phyloP scores from a whole-genome alignment of 2,329 filamentous ascomycete species.

The Xylaria sp. region DNA sequence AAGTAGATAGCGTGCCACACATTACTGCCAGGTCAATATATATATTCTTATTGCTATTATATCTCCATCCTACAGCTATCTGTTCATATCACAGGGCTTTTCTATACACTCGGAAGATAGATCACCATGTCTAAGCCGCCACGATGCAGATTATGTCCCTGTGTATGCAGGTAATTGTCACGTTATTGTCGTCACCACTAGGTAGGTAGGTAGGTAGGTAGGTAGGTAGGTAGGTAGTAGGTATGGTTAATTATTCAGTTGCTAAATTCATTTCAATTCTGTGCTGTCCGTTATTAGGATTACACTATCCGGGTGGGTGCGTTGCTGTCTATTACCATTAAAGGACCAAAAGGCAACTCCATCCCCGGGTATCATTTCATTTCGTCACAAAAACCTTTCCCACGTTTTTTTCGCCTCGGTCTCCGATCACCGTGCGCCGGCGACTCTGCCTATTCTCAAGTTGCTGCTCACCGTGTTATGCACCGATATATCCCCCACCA shows the following conservation, averaged over 20 bases:
- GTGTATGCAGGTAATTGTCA: too few relatives aligned
- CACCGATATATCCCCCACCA: conserved; percentile 20
- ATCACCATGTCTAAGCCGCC: too few relatives aligned
- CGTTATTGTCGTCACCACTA: background rate
- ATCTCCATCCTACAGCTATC: background rate
- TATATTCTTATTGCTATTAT: background rate
- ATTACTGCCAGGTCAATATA: background rate
- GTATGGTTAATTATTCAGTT: too few relatives aligned
- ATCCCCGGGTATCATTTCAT: conserved; percentile 40
- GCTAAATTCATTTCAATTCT: background rate
- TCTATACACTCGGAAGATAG: background rate
- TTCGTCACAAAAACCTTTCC: conserved; percentile 29
- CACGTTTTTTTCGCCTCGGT: conserved; percentile 28
- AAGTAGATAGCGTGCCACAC: background rate
- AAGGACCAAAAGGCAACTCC: conserved; percentile 33
- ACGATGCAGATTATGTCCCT: too few relatives aligned
- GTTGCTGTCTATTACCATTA: conserved; percentile 33
- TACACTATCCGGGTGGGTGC: conserved; percentile 26
- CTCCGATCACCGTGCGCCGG: conserved; percentile 13
- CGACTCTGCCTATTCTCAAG: conserved; percentile 8
- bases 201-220: too few relatives aligned
- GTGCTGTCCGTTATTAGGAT: conserved; percentile 22
- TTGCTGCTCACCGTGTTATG: conserved; percentile 26
- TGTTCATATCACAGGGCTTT: background rate
- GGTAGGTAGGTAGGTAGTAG: too few relatives aligned